Percentiles rank a stretch among this genome's conserved stretches.
Conservation (phyloP, 2,329 filamentous ascomycete genomes). For the Balansia obtecta region DNA sequence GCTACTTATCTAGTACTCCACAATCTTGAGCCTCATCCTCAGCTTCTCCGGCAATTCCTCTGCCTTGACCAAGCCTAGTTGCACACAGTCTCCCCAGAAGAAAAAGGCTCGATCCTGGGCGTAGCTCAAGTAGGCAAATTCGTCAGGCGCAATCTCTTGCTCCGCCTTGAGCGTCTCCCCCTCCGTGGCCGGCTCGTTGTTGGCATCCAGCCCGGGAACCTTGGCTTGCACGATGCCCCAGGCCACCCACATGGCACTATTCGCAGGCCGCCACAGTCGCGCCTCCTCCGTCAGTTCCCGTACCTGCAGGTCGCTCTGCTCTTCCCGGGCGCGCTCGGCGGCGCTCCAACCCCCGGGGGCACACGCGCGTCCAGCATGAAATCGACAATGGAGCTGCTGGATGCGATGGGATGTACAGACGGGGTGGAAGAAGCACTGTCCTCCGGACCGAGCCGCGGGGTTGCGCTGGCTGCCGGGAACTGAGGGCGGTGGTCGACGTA, state of each 20-base stretch:
- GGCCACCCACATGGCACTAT: conserved; percentile 82
- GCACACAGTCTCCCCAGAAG: conserved; percentile 85
- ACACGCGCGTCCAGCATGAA: conserved; percentile 76
- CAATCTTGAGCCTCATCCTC: conserved; percentile 51
- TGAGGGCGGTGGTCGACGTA: conserved; percentile 75
- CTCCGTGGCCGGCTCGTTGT: conserved; percentile 23
- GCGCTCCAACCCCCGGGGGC: conserved; percentile 37
- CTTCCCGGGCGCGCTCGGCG: conserved; percentile 46
- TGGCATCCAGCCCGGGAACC: conserved; percentile 53
- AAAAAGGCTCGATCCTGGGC: conserved; percentile 83
- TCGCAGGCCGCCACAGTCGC: conserved; percentile 73
- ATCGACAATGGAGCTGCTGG: conserved; percentile 43
- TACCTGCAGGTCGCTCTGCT: conserved; percentile 54
- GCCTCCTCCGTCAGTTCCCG: conserved; percentile 65
- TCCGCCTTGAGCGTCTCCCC: conserved; percentile 25
- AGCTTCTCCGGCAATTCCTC: conserved; percentile 68
- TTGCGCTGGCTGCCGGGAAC: conserved; percentile 41
- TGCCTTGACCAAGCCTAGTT: conserved; percentile 58
- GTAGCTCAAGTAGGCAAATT: conserved; percentile 90
- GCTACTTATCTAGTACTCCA: conserved; percentile 42
- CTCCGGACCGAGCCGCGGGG: conserved; percentile 34
- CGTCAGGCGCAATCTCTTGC: conserved; percentile 49
- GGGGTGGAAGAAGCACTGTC: conserved; percentile 28
- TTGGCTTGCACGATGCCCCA: conserved; percentile 97
- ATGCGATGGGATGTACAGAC: conserved; percentile 22